phyloP scores from a whole-genome alignment of 352 stramenopile genomes.

The Saprolegnia diclina region DNA sequence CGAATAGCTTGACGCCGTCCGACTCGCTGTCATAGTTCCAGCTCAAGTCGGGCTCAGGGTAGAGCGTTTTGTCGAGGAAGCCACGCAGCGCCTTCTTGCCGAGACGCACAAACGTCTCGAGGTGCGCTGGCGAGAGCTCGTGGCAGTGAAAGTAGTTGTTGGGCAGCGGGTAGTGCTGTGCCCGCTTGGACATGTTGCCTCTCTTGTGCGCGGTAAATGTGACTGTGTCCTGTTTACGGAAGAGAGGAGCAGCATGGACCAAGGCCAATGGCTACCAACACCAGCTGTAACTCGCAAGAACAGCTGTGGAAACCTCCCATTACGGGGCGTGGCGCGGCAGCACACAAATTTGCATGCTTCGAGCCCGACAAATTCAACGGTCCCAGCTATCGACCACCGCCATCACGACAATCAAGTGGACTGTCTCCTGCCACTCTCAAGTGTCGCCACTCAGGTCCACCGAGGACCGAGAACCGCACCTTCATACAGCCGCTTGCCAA shows the following conservation, averaged over 20 bases:
- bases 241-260: not conserved
- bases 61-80: conserved; percentile 18
- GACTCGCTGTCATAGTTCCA: conserved; percentile 5
- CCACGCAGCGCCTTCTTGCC: not conserved
- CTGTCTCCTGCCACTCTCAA: too few relatives aligned
- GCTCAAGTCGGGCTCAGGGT: not conserved
- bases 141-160: conserved; percentile 8
- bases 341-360: too few relatives aligned
- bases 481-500: too few relatives aligned
- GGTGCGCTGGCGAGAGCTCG: not conserved
- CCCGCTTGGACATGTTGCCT: not conserved
- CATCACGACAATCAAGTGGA: too few relatives aligned
- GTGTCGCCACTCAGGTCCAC: too few relatives aligned
- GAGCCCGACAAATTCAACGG: too few relatives aligned
- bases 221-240: not conserved
- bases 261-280: not conserved
- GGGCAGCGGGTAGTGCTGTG: conserved; percentile 19
- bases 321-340: too few relatives aligned
- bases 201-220: not conserved
- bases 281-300: not conserved
- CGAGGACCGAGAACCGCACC: too few relatives aligned
- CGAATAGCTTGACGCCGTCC: conserved; percentile 11
- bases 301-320: conserved; percentile 1
- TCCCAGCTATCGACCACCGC: too few relatives aligned
- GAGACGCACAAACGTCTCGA: conserved; percentile 1